Percentiles rank a stretch among this genome's conserved stretches.
Conservation (phyloP, 495 filamentous ascomycete genomes). For the Massariosphaeria phaeospora region DNA sequence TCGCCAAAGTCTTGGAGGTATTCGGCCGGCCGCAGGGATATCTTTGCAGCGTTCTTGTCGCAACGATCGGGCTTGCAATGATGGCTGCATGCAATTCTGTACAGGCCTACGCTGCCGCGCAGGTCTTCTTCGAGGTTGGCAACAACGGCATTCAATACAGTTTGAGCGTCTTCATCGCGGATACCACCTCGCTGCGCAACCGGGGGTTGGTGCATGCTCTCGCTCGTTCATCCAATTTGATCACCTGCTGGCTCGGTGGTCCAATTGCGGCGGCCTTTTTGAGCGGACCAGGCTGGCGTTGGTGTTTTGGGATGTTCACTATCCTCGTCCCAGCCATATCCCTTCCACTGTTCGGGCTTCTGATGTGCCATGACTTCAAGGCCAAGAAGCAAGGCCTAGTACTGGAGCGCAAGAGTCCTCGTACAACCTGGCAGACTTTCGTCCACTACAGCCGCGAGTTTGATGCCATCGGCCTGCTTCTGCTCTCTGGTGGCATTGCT, state of each 20-base stretch:
- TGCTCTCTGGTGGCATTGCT: constrained; percentile 56
- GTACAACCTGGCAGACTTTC: constrained; percentile 47
- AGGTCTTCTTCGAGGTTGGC: constrained; percentile 53
- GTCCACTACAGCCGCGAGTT: constrained; percentile 57
- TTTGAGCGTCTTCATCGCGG: constrained; percentile 31
- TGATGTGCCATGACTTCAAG: constrained; percentile 26
- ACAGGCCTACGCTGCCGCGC: constrained; percentile 45
- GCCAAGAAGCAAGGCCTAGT: constrained; percentile 45
- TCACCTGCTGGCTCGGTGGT: constrained; percentile 26
- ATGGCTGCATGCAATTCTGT: constrained; percentile 50
- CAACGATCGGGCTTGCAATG: constrained; percentile 45
- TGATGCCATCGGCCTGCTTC: constrained; percentile 56
- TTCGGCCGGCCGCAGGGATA: constrained; percentile 56
- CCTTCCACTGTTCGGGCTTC: constrained; percentile 26
- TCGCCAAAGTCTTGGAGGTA: constrained; percentile 62
- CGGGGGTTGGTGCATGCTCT: constrained; percentile 29
- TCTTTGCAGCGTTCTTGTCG: constrained; percentile 40
- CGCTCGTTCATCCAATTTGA: constrained; percentile 26
- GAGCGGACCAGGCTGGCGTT: constrained; percentile 23
- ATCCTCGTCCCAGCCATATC: constrained; percentile 35
- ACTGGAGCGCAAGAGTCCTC: constrained; percentile 41
- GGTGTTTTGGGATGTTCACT: constrained; percentile 38
- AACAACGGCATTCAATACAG: constrained; percentile 29
- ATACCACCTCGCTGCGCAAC: constrained; percentile 32
- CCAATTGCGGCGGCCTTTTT: constrained; percentile 18